Evolutionary conservation across 305 asterid species (phyloP), one percentile per base, ranked within the genome.

Genomic region (Petunia hybrid): DNA sequence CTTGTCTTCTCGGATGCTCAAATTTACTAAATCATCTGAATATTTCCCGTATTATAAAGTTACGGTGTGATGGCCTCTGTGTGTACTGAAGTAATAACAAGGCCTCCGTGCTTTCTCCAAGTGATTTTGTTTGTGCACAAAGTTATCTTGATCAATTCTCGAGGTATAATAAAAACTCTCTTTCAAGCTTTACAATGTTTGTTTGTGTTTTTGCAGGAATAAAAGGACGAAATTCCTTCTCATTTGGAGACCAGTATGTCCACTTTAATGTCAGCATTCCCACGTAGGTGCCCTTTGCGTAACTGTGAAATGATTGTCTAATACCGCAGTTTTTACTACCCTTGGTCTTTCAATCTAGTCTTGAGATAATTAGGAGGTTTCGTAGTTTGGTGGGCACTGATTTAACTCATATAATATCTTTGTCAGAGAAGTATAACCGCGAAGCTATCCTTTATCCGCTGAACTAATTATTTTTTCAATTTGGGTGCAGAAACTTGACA

Each of bases 181-280:
- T 0, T 48, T 51, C 63, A 48, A 79, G 40, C 40, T 65, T 22
- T 64, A 39, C 51, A 42, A 16, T 53, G 43, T 46, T 55, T 64
- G 40, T 79, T 9, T 12, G 12, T 10, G 41, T 76, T 64, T 78
- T 35, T 84, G 83, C 92, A 96, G 98, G 99, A 78, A 93, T 96
- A 66, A 94, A 90, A 88, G 89, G 88, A 68, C 89, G 94, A 81
- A 89, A 87, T 80, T 91, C 98, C 0, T 91, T 61, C 66, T 80
- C 98, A 77, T 93, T 92, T 9, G 99, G 99, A 53, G 97, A 96
- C 78, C 93, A 96, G 84, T 96, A 87, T 81, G 98, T 96, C 75
- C 98, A 96, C 90, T 94, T 94, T 90, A 96, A 86, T 41, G 91
- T 96, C 91, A 89, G 89, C 91, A 94, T 96, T 80, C 99, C 99